phyloP scores from a whole-genome alignment of 2,329 filamentous ascomycete species.

The Fusarium anguioides region DNA sequence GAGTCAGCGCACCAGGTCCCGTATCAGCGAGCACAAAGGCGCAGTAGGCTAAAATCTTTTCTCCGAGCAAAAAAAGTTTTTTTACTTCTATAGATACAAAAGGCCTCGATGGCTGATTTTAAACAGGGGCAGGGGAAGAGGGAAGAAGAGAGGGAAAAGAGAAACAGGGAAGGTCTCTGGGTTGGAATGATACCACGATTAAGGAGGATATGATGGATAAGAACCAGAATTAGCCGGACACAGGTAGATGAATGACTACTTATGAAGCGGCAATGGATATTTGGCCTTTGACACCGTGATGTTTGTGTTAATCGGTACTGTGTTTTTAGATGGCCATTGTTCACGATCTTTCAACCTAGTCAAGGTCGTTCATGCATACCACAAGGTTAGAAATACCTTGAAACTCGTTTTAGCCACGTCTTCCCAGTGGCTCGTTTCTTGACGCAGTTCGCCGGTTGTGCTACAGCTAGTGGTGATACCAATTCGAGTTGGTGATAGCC shows the following conservation, averaged over 20 bases:
- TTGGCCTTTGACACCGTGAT: not conserved
- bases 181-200: conserved; percentile 46
- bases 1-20: conserved; percentile 11
- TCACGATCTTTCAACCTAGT: not conserved
- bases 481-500: not conserved
- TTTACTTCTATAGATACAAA: conserved; percentile 26
- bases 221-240: conserved; percentile 2
- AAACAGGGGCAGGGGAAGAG: not conserved
- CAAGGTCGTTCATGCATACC: not conserved
- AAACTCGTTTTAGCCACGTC: not conserved
- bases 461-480: conserved; percentile 8
- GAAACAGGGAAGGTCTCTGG: conserved; percentile 22
- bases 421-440: not conserved
- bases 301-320: not conserved
- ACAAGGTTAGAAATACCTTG: not conserved
- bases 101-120: conserved; percentile 37
- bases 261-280: not conserved
- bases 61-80: not conserved
- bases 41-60: conserved; percentile 15
- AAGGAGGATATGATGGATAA: conserved; percentile 37
- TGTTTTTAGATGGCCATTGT: not conserved
- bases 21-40: conserved; percentile 5
- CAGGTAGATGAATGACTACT: conserved; percentile 20
- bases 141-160: not conserved
- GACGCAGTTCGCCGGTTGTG: conserved; percentile 14